Percentiles rank a stretch among this genome's conserved stretches.
Evolutionary conservation across 192 early-diverging fungal species (phyloP).

Genomic region (Coemansia sp.): DNA sequence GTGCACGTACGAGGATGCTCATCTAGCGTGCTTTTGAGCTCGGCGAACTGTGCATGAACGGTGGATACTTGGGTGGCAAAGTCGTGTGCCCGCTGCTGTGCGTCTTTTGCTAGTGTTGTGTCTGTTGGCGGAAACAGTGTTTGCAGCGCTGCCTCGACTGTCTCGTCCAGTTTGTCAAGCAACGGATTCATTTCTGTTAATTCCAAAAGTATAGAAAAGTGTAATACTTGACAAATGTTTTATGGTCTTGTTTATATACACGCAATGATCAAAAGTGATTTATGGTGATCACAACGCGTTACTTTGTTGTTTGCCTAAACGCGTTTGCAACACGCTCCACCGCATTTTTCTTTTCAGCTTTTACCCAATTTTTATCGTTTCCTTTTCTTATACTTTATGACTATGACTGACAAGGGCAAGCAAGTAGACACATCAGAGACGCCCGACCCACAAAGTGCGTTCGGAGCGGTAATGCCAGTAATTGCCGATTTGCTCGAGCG

Average conservation of each 20-base stretch:
- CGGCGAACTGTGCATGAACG: constrained; percentile 28
- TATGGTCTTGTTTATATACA: neutral
- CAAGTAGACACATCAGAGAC: constrained; percentile 21
- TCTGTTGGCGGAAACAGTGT: constrained; percentile 36
- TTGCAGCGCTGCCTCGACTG: constrained; percentile 27
- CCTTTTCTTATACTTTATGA: neutral
- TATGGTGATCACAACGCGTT: neutral
- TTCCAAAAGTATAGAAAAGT: neutral
- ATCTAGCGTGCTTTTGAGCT: constrained; percentile 28
- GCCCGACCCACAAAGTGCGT: constrained; percentile 16
- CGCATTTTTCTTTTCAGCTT: neutral
- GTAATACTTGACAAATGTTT: neutral
- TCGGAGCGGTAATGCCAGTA: constrained; percentile 37
- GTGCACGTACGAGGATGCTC: constrained; percentile 7
- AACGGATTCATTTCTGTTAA: constrained; percentile 23
- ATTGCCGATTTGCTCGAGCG: constrained; percentile 60
- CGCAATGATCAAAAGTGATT: neutral
- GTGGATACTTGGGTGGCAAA: constrained; percentile 20
- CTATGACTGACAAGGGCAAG: constrained; percentile 44
- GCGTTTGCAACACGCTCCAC: neutral
- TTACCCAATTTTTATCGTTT: neutral
- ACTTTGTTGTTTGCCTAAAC: no score
- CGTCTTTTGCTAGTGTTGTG: constrained; percentile 11
- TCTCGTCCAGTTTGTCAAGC: constrained; percentile 34
- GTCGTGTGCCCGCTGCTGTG: constrained; percentile 49